These are phyloP conservation scores for Marsdenia floribunda DNA, from an alignment of 257 asterid species.

Conservation along the genomic window DNA sequence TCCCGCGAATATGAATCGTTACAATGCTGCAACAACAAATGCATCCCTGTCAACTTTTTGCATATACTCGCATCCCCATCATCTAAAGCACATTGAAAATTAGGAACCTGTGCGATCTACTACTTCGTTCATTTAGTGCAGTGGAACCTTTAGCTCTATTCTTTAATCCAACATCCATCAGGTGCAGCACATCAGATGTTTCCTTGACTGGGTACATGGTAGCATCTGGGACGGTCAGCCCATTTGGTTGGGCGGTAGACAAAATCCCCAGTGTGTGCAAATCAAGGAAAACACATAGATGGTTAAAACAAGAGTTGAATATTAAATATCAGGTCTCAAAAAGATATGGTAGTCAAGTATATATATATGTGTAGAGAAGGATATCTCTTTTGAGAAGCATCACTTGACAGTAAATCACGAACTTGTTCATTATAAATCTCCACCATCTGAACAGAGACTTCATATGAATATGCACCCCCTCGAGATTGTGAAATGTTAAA, in stretches of 20 bases:
- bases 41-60: slow-evolving; percentile 9
- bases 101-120: slow-evolving; percentile 88
- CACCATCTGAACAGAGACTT: slow-evolving; percentile 89
- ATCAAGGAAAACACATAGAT: slow-evolving; percentile 44
- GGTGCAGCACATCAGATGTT: slow-evolving; percentile 59
- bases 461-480: slow-evolving; percentile 48
- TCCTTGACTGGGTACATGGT: slow-evolving; percentile 52
- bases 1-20: slow-evolving; percentile 69
- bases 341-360: background rate
- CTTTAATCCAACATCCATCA: slow-evolving; percentile 75
- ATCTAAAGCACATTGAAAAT: no score
- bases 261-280: slow-evolving; percentile 81
- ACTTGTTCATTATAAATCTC: slow-evolving; percentile 96
- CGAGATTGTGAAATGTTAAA: slow-evolving; percentile 64
- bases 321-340: background rate
- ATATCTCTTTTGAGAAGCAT: slow-evolving; percentile 68
- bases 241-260: slow-evolving; percentile 56
- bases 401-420: slow-evolving; percentile 81
- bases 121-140: slow-evolving; percentile 85
- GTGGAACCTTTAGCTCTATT: slow-evolving; percentile 90
- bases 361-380: slow-evolving; percentile 32
- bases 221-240: slow-evolving; percentile 94
- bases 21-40: slow-evolving; percentile 43
- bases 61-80: no score
- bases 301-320: background rate